Evolutionary conservation across 2,329 filamentous ascomycete genomes (phyloP).

Genomic region (Diatrype stigma): DNA sequence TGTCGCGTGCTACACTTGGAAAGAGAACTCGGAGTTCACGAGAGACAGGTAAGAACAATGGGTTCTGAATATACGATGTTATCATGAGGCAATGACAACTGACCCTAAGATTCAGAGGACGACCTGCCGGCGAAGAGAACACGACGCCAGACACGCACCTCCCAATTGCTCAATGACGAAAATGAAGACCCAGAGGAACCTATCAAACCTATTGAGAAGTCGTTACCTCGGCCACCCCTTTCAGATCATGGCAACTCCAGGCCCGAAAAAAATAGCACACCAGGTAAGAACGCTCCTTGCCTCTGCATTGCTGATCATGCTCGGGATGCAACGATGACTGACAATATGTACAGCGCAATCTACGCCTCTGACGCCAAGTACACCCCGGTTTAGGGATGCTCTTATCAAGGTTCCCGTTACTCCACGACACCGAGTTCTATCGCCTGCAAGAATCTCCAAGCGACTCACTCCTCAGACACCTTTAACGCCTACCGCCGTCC

Average conservation of each 20-base stretch:
- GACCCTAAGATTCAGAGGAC: conserved; percentile 19
- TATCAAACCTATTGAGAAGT: conserved; percentile 33
- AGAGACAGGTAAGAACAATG: conserved; percentile 30
- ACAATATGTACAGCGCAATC: conserved; percentile 23
- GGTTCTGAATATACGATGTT: conserved; percentile 1
- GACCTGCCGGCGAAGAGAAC: conserved; percentile 42
- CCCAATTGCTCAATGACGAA: conserved; percentile 56
- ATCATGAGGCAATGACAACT: conserved; percentile 11
- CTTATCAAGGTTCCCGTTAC: conserved; percentile 69
- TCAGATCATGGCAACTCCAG: conserved; percentile 8
- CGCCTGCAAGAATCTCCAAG: conserved; percentile 69
- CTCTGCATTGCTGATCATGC: not conserved
- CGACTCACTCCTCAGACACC: conserved; percentile 76
- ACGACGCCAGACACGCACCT: conserved; percentile 38
- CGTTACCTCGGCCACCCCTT: conserved; percentile 14
- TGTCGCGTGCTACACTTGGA: conserved; percentile 36
- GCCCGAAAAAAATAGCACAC: conserved; percentile 10
- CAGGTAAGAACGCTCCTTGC: conserved; percentile 10
- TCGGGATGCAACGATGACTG: conserved; percentile 2
- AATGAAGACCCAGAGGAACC: conserved; percentile 56
- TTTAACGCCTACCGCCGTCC: conserved; percentile 60
- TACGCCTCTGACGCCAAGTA: conserved; percentile 64
- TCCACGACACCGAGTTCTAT: conserved; percentile 78
- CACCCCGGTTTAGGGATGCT: conserved; percentile 75
- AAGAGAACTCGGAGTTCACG: conserved; percentile 40